Base-by-base conservation (phyloP, 2,329 filamentous ascomycete genomes). In the Emmonsiellopsis sp. region DNA sequence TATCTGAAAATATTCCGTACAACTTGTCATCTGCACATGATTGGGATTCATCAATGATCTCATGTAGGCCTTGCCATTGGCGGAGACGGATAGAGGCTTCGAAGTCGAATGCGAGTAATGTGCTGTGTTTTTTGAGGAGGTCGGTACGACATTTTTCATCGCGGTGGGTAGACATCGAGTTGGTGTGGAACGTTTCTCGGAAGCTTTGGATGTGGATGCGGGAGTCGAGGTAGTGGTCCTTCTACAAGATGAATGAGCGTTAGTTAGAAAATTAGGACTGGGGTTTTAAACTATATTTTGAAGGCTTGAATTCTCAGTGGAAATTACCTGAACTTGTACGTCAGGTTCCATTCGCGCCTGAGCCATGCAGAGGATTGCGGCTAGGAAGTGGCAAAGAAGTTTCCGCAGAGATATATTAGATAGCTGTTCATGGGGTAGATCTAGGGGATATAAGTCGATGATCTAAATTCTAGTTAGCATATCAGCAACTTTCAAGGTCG, bases 51-150 rank as follows among this genome's bases (percentile, higher is more conserved):
- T 77, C 69, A 21, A 93, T 77, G 6, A 89, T 79, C 13, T 72
- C 67, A 5, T 76, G 71, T 1, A 94, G 71, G 39, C 80, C 76
- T 43, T 86, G 79, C 85, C 85, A 93, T 17, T 78, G 75, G 55
- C 82, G 79, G 4, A 93, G 72, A 34, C 75, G 76, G 40, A 87
- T 71, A 0, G 85, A 82, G 2, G 83, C 85, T 71, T 95, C 90
- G 56, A 95, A 87, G 58, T 93, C 86, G 58, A 91, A 87, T 0
- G 86, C 81, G 6, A 88, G 72, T 14, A 95, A 69, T 2, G 82
- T 79, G 5, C 83, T 77, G 37, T 86, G 72, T 62, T 89, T 91
- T 2, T 71, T 68, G 6, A 74, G 61, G 13, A 88, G 71, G 61
- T 87, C 84, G 1, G 70, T 58, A 13, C 71, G 68, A 1, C 73